Conservation (phyloP, 305 asterid genomes). For the Lippia alba region DNA sequence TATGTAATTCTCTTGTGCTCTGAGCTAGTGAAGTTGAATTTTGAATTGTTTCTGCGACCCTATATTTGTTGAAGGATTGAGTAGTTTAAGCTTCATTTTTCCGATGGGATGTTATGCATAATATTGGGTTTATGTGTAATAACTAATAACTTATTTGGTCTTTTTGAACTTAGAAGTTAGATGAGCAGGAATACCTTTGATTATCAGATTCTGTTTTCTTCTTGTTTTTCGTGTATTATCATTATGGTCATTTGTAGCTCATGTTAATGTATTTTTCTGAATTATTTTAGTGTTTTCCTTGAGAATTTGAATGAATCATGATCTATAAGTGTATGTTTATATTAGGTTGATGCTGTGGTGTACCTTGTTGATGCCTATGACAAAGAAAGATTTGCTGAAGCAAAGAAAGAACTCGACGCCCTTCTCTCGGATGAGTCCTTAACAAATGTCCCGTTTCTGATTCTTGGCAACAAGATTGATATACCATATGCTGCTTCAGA, state of each 20-base stretch:
- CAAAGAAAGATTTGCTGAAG: slow-evolving; percentile 54
- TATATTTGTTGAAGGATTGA: not conserved
- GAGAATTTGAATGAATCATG: too few relatives aligned
- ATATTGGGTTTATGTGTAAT: not conserved
- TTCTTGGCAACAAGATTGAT: slow-evolving; percentile 60
- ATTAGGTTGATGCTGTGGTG: slow-evolving; percentile 55
- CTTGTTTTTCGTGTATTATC: not conserved
- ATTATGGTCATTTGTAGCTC: not conserved
- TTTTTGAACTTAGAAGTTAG: not conserved
- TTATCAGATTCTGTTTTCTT: not conserved
- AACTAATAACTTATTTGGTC: not conserved
- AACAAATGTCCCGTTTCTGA: slow-evolving; percentile 53
- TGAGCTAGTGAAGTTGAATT: not conserved
- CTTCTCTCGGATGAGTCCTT: slow-evolving; percentile 51
- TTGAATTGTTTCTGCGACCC: not conserved
- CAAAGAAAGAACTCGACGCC: slow-evolving; percentile 58
- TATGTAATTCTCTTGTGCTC: not conserved
- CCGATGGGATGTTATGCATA: not conserved
- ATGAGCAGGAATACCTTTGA: too few relatives aligned
- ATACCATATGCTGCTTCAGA: slow-evolving; percentile 54
- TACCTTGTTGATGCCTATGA: slow-evolving; percentile 59
- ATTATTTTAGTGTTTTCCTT: too few relatives aligned
- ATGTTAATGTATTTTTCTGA: not conserved
- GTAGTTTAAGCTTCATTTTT: not conserved
- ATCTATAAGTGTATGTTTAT: too few relatives aligned